Evolutionary conservation across 768 basidiomycete species (phyloP).

Genomic region (Sarcomyxa edulis): DNA sequence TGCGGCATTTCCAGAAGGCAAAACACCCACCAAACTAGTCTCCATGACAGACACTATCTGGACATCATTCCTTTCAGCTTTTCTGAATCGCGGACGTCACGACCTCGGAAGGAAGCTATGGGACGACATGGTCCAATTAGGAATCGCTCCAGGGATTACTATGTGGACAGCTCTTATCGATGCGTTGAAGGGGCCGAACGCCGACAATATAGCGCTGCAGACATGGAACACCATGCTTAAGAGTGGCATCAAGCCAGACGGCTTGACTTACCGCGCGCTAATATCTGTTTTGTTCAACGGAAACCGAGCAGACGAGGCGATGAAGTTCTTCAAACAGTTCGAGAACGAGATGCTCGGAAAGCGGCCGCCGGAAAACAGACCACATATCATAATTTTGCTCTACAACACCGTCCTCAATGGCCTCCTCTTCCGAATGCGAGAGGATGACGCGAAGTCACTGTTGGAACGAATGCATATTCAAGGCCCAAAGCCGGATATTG

Average conservation of each 20-base stretch:
- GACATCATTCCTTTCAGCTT: constrained; percentile 62
- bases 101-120: constrained; percentile 62
- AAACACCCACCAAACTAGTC: constrained; percentile 35
- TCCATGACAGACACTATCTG: constrained; percentile 54
- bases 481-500: constrained; percentile 64
- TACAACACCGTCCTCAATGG: constrained; percentile 78
- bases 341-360: constrained; percentile 28
- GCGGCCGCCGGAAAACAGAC: neutral
- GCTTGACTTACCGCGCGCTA: constrained; percentile 63
- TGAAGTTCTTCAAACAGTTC: constrained; percentile 47
- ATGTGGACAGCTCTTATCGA: constrained; percentile 74
- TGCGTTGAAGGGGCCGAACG: constrained; percentile 48
- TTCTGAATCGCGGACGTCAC: constrained; percentile 47
- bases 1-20: constrained; percentile 31
- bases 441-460: constrained; percentile 34
- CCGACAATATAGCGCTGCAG: constrained; percentile 45
- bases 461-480: constrained; percentile 36
- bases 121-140: constrained; percentile 54
- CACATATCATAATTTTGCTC: constrained; percentile 30
- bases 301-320: constrained; percentile 44
- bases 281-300: constrained; percentile 56
- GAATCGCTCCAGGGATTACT: constrained; percentile 44
- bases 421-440: constrained; percentile 42
- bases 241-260: constrained; percentile 53
- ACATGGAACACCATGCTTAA: constrained; percentile 63